Evolutionary conservation across 192 early-diverging fungal genomes (phyloP).

Genomic region (Coemansia biformis): DNA sequence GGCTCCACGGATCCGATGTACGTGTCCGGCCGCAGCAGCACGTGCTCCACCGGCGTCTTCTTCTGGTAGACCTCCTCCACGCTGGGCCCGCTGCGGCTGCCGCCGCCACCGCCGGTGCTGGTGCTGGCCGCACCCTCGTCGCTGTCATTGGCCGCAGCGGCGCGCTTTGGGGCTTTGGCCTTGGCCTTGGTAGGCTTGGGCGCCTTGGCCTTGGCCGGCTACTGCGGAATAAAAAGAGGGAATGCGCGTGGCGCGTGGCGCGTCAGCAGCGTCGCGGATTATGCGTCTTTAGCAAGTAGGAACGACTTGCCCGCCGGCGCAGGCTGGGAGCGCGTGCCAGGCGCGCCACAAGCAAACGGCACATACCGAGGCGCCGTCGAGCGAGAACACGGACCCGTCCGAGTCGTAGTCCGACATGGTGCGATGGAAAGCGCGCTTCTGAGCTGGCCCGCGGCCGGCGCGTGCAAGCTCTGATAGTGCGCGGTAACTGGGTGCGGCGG

Average conservation of each 20-base stretch:
- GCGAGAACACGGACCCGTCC: constrained; percentile 31
- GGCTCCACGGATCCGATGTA: constrained; percentile 93
- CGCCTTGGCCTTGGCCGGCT: constrained; percentile 34
- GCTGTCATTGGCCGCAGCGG: not conserved
- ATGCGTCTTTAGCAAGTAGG: not conserved
- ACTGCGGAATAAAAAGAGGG: constrained; percentile 2
- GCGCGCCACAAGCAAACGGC: not conserved
- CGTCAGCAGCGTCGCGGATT: not conserved
- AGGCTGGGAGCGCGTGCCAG: too few relatives aligned
- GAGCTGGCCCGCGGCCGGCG: not conserved
- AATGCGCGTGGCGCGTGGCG: not conserved
- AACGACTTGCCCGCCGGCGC: too few relatives aligned
- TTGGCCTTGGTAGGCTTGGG: too few relatives aligned
- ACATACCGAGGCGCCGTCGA: constrained; percentile 19
- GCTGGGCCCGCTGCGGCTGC: constrained; percentile 29
- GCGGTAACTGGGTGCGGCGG: too few relatives aligned
- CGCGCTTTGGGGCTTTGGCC: constrained; percentile 4
- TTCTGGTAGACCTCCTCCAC: constrained; percentile 93
- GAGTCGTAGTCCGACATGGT: constrained; percentile 45
- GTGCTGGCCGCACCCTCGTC: not conserved
- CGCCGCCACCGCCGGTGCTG: constrained; percentile 1
- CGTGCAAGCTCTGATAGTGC: not conserved
- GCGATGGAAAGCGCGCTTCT: not conserved
- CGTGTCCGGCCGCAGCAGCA: constrained; percentile 88
- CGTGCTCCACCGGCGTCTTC: constrained; percentile 92